Evolutionary conservation across 176 grass and related monocot genomes (phyloP).

Genomic region (Hordeum marinum): DNA sequence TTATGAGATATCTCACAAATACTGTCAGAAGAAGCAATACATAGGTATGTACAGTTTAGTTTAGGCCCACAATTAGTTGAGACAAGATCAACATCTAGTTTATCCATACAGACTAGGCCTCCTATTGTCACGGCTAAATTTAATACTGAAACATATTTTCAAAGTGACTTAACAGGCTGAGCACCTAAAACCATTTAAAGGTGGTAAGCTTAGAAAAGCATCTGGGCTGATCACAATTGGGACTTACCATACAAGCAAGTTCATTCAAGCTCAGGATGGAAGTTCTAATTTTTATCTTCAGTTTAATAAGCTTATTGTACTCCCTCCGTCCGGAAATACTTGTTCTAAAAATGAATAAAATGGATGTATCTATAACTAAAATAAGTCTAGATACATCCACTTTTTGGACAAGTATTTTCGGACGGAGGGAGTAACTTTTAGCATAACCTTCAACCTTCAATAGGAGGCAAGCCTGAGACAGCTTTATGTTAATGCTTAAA

Average conservation of each 20-base stretch:
- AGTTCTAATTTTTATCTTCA: neutral
- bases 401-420: no score
- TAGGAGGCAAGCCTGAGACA: neutral
- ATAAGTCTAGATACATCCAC: no score
- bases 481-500: neutral
- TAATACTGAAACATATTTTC: neutral
- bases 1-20: neutral
- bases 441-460: neutral
- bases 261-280: neutral
- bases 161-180: neutral
- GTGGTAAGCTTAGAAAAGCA: neutral
- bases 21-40: neutral
- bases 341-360: no score
- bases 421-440: no score
- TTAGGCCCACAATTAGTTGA: neutral
- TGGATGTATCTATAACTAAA: no score
- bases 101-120: neutral
- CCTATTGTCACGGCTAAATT: neutral
- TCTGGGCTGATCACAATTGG: neutral
- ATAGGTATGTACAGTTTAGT: neutral
- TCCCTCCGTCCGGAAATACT: no score
- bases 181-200: neutral
- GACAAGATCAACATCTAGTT: neutral
- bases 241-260: neutral
- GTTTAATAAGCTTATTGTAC: conserved; percentile 5